Conservation (phyloP, 164 flowering plant species). For the Vitis labrusca region DNA sequence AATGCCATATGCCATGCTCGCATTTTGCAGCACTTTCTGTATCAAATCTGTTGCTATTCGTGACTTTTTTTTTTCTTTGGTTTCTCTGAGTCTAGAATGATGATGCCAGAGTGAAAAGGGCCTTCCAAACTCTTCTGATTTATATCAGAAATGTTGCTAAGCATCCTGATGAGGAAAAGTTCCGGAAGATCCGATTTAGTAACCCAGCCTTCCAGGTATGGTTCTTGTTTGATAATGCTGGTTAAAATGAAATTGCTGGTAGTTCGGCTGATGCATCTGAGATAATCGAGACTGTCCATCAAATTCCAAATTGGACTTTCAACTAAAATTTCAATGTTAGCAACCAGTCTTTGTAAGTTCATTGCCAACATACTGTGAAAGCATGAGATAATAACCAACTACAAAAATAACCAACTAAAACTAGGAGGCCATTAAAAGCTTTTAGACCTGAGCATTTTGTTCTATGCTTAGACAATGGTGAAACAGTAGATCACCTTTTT, state of each 20-base stretch:
- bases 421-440: too few relatives aligned
- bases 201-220: conserved; percentile 73
- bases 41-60: not conserved
- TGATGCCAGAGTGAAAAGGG: conserved; percentile 35
- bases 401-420: too few relatives aligned
- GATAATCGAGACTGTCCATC: too few relatives aligned
- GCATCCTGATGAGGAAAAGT: conserved; percentile 52
- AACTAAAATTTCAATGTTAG: too few relatives aligned
- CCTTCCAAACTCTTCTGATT: conserved; percentile 49
- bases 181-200: conserved; percentile 57
- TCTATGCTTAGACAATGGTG: too few relatives aligned
- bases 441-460: too few relatives aligned
- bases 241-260: not conserved
- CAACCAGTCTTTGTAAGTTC: too few relatives aligned
- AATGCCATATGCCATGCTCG: not conserved
- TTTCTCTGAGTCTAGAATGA: conserved; percentile 34
- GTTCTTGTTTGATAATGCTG: conserved; percentile 2
- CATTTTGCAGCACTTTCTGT: too few relatives aligned
- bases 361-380: too few relatives aligned
- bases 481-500: too few relatives aligned
- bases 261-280: not conserved
- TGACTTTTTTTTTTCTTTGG: not conserved
- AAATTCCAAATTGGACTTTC: too few relatives aligned
- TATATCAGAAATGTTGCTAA: conserved; percentile 48
- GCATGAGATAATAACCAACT: too few relatives aligned